Base-by-base conservation (phyloP, 2,329 filamentous ascomycete species). In the Trichoderma semiorbis region DNA sequence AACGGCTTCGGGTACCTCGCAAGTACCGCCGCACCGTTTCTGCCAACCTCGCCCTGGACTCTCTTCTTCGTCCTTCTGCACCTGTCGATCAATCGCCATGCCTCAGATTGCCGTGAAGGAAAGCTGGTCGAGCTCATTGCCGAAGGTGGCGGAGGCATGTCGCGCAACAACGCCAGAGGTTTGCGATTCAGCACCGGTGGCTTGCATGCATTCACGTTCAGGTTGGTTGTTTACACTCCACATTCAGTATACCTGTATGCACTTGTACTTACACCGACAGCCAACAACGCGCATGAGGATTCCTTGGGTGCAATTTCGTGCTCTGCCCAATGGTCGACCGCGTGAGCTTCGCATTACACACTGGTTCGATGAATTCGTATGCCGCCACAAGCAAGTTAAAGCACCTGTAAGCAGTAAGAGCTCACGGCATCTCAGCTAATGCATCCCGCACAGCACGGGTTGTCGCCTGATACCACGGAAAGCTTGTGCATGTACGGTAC, bases 101-200 rank as follows among this genome's bases (percentile, higher is more conserved):
- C 14, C n/a, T 61, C 66, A 61, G 66, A 69, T 69, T 69, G 66
- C 55, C 66, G 66, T 61, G 36, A 26, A 39, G 16, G 39, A 34
- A n/a, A 43, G 53, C 28, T 47, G 53, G 53, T 68, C 53, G 3
- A 66, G 47, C 53, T 60, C 65, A 58, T 47, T 60, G 53, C 65
- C 65, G 26, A 60, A 24, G 36, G 55, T 69, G 66, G 66, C 66
- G 66, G 53, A 69, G 66, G 66, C 66, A 61, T 69, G 55, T 14
- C 66, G 55, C 61, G 66, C 66, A n/a, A 69, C 66, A 11, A 67
- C 64, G 64, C 64, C 64, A 55, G n/a, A 34, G 24, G 50, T 43
- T 67, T 67, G 47, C n/a, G 21, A 65, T 50, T 53, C 62, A 65
- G 62, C 39, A n/a, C 39, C 39, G 39, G 62, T 30, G 14, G 28